Base-by-base conservation (phyloP, 2,329 filamentous ascomycete genomes). In the Aspergillus fijiensis region DNA sequence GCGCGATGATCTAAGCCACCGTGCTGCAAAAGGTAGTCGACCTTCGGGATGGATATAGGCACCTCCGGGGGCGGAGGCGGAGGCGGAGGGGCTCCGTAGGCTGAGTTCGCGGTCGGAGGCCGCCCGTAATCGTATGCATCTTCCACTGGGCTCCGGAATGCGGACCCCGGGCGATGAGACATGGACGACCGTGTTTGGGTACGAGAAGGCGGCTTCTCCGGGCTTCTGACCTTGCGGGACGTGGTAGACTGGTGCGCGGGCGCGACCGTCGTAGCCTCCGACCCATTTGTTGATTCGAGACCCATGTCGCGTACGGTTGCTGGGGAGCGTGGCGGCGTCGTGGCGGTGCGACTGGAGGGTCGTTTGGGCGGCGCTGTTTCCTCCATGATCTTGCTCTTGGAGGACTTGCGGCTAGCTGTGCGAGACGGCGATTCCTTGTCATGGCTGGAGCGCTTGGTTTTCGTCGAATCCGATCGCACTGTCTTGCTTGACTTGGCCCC, bases 21-120 rank as follows among this genome's bases (percentile, higher is more conserved):
- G 74, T 97, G 89, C 69, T 95, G 91, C 57, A 97, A 83, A 19
- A 98, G 81, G 72, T 98, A 98, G 73, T 98, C 94, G 19, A 98
- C 92, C 62, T 91, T 86, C 0, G 94, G 94, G 12, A 88, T 84
- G 47, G 92, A 87, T 49, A 88, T 82, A 39, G 85, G 82, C 47
- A 83, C 71, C 60, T 87, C 84, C 9, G 92, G 85, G 0, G 89
- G 87, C 1, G 91, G 89, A 2, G 90, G 92, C 0, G 92, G 92
- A 0, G 91, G 91, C 1, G 91, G 86, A 42, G 84, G 82, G 7
- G 73, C 72, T 2, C 73, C 73, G 48, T 69, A 77, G 9, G 66
- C 67, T 27, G 67, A 69, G 35, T 67, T 70, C 3, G 73, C 59
- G 9, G 69, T 68, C 5, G 72, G 66, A 33, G 71, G 71, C 23